A percentile compares a stretch with the other conserved stretches of the same genome.
These are phyloP conservation scores for Neonectria sp. DNA, from an alignment of 2,329 filamentous ascomycete species.

Conservation along the genomic window DNA sequence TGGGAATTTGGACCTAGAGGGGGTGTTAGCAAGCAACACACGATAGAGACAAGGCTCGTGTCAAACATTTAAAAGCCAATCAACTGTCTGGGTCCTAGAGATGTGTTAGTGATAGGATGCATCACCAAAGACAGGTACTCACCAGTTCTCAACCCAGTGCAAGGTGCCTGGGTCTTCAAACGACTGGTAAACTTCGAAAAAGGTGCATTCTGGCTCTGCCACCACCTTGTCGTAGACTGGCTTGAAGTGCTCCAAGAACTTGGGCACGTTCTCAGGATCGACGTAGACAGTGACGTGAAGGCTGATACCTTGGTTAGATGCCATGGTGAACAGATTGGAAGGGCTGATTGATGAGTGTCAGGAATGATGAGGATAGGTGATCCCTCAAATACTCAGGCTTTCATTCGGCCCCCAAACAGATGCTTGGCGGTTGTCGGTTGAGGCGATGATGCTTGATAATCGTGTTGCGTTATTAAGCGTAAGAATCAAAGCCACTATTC, in stretches of 20 bases:
- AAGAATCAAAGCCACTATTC: too few relatives aligned
- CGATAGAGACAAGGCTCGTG: too few relatives aligned
- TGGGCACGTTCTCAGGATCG: conserved; percentile 42
- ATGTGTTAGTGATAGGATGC: too few relatives aligned
- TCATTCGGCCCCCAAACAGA: too few relatives aligned
- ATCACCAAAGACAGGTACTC: too few relatives aligned
- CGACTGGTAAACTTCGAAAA: conserved; percentile 32
- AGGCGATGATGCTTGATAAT: too few relatives aligned
- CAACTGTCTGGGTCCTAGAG: conserved; percentile 14
- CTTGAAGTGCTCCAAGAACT: conserved; percentile 24
- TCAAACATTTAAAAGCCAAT: conserved; percentile 7
- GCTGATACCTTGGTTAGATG: background rate
- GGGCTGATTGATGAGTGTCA: too few relatives aligned
- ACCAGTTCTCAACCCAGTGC: conserved; percentile 28
- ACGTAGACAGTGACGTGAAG: conserved; percentile 30
- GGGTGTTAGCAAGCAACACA: background rate
- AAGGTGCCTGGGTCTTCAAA: conserved; percentile 16
- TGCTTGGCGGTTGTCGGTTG: too few relatives aligned
- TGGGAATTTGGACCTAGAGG: conserved; percentile 2
- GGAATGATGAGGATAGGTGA: too few relatives aligned
- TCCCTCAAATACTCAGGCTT: too few relatives aligned
- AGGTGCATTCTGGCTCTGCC: conserved; percentile 23
- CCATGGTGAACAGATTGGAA: too few relatives aligned
- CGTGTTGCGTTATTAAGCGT: too few relatives aligned
- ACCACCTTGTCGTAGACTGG: conserved; percentile 24